A percentile compares a stretch with the other conserved stretches of the same genome.
phyloP scores from a whole-genome alignment of 2,329 filamentous ascomycete species.

The Chaetomium globosum region DNA sequence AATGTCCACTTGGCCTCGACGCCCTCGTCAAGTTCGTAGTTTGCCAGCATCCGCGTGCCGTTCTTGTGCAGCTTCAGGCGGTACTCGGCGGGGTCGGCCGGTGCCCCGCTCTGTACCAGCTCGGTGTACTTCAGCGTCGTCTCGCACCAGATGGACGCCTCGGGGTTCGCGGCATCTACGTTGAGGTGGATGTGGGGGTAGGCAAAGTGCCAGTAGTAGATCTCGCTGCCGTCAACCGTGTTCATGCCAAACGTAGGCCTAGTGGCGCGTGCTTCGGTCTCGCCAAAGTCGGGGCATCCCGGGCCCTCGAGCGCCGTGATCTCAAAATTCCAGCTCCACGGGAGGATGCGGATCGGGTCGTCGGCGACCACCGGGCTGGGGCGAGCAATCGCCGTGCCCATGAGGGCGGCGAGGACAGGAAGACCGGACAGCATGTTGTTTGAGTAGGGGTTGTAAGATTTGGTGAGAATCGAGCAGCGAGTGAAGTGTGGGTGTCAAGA shows the following conservation, averaged over 20 bases:
- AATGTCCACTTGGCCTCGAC: slow-evolving; percentile 20
- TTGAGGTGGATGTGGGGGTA: slow-evolving; percentile 18
- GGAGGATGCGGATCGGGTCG: slow-evolving; percentile 18
- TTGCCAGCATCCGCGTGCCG: slow-evolving; percentile 13
- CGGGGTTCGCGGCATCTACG: slow-evolving; percentile 8
- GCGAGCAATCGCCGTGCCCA: slow-evolving; percentile 1
- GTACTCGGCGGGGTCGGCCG: neutral
- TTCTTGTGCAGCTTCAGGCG: slow-evolving; percentile 25
- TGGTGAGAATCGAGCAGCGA: neutral
- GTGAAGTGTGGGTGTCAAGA: neutral
- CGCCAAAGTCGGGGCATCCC: slow-evolving; percentile 19
- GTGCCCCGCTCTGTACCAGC: neutral
- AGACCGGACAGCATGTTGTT: slow-evolving; percentile 2
- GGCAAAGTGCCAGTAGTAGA: slow-evolving; percentile 27
- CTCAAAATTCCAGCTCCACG: slow-evolving; percentile 14
- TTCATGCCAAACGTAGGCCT: slow-evolving; percentile 22
- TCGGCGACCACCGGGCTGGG: neutral
- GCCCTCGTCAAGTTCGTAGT: slow-evolving; percentile 17
- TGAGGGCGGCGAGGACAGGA: neutral
- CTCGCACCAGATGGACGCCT: slow-evolving; percentile 24
- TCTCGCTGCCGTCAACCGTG: slow-evolving; percentile 27
- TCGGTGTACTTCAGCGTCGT: slow-evolving; percentile 22
- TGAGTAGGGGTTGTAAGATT: neutral
- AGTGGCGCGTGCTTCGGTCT: neutral
- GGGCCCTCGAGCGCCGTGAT: slow-evolving; percentile 18